Percentiles rank a stretch among this genome's conserved stretches.
Conservation (phyloP, 495 filamentous ascomycete species). For the Aspergillus olivimuriae region DNA sequence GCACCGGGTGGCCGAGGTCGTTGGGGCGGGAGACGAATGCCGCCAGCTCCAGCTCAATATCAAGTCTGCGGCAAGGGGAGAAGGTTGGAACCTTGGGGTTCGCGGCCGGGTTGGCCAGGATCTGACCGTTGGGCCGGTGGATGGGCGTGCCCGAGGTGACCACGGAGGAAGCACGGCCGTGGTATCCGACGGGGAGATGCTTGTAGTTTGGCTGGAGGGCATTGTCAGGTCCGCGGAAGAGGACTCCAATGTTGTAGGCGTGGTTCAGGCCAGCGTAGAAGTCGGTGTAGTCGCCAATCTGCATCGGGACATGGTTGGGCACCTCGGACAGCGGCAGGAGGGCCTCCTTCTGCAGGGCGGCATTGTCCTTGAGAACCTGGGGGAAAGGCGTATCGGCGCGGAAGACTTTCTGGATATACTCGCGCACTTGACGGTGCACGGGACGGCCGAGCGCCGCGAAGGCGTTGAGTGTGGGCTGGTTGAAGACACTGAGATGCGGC, state of each 20-base stretch:
- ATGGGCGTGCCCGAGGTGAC: slow-evolving; percentile 72
- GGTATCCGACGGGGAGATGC: slow-evolving; percentile 85
- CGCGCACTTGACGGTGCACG: slow-evolving; percentile 64
- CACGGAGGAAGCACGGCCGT: slow-evolving; percentile 74
- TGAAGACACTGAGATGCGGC: slow-evolving; percentile 56
- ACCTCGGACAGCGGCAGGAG: slow-evolving; percentile 53
- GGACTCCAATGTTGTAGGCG: slow-evolving; percentile 69
- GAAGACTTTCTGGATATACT: slow-evolving; percentile 69
- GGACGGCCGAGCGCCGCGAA: slow-evolving; percentile 74
- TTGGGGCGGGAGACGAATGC: slow-evolving; percentile 69
- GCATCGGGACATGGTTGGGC: slow-evolving; percentile 73
- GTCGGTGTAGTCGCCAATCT: slow-evolving; percentile 93
- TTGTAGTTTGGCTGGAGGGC: slow-evolving; percentile 87
- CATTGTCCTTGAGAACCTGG: slow-evolving; percentile 53
- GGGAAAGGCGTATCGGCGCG: slow-evolving; percentile 51
- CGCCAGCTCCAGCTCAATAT: slow-evolving; percentile 86
- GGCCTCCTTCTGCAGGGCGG: slow-evolving; percentile 41
- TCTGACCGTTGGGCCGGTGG: slow-evolving; percentile 75
- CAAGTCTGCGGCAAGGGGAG: slow-evolving; percentile 58
- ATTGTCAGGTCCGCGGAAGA: slow-evolving; percentile 77
- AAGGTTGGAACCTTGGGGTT: slow-evolving; percentile 57
- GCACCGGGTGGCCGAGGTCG: slow-evolving; percentile 56
- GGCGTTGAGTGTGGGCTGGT: slow-evolving; percentile 65
- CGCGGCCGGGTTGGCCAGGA: slow-evolving; percentile 58
- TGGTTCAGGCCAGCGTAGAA: slow-evolving; percentile 94